phyloP scores from a whole-genome alignment of 1,284 basidiomycete genomes.

The Leccinum pachyderme region DNA sequence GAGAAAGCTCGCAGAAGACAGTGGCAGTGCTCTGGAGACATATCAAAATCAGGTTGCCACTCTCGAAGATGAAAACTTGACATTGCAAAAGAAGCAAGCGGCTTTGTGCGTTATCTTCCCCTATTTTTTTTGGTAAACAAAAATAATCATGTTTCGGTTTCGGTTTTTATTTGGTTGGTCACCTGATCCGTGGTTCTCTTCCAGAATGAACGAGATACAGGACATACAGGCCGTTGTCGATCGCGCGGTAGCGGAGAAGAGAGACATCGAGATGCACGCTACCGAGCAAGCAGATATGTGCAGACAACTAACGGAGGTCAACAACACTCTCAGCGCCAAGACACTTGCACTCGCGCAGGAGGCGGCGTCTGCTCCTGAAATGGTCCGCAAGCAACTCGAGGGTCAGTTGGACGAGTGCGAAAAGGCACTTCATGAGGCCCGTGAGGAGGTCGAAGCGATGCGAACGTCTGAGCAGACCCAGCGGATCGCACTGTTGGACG shows the following conservation, averaged over 20 bases:
- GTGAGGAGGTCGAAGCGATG: slow-evolving; percentile 58
- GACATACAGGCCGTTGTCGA: slow-evolving; percentile 63
- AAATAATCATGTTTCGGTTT: background rate
- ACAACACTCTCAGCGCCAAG: slow-evolving; percentile 70
- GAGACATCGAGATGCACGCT: slow-evolving; percentile 65
- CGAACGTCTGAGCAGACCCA: slow-evolving; percentile 66
- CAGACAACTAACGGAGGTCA: slow-evolving; percentile 71
- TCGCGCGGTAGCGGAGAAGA: slow-evolving; percentile 58
- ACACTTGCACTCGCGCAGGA: slow-evolving; percentile 76
- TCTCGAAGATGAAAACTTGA: slow-evolving; percentile 71
- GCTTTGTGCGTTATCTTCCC: slow-evolving; percentile 48
- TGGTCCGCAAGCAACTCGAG: slow-evolving; percentile 57
- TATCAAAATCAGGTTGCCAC: slow-evolving; percentile 84
- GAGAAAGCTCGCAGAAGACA: slow-evolving; percentile 84
- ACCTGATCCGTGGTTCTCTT: slow-evolving; percentile 14
- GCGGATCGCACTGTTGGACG: slow-evolving; percentile 69
- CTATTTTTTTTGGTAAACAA: background rate
- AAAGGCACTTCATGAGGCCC: slow-evolving; percentile 44
- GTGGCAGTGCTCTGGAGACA: slow-evolving; percentile 73
- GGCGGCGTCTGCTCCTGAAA: slow-evolving; percentile 59
- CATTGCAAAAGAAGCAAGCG: slow-evolving; percentile 49
- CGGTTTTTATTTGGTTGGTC: background rate
- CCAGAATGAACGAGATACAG: slow-evolving; percentile 69
- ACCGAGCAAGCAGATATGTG: slow-evolving; percentile 71
- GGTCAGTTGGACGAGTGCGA: slow-evolving; percentile 47